These are phyloP conservation scores for Saturnispora halmiae DNA, from an alignment of 805 yeast species.

Conservation along the genomic window DNA sequence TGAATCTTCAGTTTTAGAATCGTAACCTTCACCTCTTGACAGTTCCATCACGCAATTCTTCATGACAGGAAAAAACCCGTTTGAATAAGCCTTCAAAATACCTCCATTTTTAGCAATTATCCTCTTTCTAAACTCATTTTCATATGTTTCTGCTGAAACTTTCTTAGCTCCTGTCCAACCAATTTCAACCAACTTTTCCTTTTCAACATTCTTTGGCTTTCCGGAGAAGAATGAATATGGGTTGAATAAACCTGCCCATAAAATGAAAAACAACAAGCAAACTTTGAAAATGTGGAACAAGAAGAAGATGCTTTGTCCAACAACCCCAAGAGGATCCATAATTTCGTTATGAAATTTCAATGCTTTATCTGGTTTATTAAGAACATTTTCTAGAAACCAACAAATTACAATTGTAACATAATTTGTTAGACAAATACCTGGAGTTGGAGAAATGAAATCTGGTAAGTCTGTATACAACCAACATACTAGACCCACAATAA, in stretches of 20 bases:
- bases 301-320: constrained; percentile 62
- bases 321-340: constrained; percentile 29
- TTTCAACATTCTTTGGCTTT: constrained; percentile 28
- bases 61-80: constrained; percentile 57
- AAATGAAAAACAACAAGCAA: constrained; percentile 41
- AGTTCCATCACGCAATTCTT: constrained; percentile 52
- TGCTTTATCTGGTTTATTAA: constrained; percentile 38
- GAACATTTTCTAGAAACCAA: constrained; percentile 22
- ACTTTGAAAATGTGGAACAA: constrained; percentile 61
- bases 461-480: constrained; percentile 97
- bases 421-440: constrained; percentile 75
- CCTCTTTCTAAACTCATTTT: constrained; percentile 54
- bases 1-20: constrained; percentile 27
- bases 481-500: constrained; percentile 34
- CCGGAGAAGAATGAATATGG: constrained; percentile 48
- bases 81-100: constrained; percentile 62
- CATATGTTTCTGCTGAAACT: constrained; percentile 61
- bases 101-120: constrained; percentile 64
- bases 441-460: constrained; percentile 81
- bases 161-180: constrained; percentile 96
- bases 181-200: constrained; percentile 49
- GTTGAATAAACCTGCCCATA: constrained; percentile 69
- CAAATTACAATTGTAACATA: constrained; percentile 33
- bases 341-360: constrained; percentile 41
- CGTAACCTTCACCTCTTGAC: constrained; percentile 75